A percentile compares a stretch with the other conserved stretches of the same genome.
These are phyloP conservation scores for Arthrinium phaeospermum DNA, from an alignment of 2,329 filamentous ascomycete genomes.

Conservation along the genomic window DNA sequence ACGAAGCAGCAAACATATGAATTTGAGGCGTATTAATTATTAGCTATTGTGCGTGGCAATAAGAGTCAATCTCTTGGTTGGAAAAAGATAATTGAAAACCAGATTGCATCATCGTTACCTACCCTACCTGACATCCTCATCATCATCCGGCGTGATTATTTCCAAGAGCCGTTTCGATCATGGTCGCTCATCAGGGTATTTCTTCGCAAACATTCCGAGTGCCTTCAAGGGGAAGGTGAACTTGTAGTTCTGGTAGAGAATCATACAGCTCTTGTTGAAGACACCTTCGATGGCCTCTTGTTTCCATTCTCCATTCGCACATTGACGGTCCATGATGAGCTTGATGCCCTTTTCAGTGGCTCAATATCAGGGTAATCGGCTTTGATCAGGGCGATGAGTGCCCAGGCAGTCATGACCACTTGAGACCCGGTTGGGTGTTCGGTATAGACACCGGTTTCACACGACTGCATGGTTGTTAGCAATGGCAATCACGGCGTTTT, in stretches of 20 bases:
- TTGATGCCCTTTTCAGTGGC: slow-evolving; percentile 76
- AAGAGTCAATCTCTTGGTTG: not conserved
- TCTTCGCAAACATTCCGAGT: slow-evolving; percentile 82
- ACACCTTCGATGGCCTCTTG: slow-evolving; percentile 97
- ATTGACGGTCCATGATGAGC: slow-evolving; percentile 85
- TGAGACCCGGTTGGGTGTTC: slow-evolving; percentile 80
- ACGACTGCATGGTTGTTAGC: slow-evolving; percentile 57
- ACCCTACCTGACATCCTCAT: not conserved
- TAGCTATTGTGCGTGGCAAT: not conserved
- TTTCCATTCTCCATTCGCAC: slow-evolving; percentile 88
- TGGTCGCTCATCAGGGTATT: slow-evolving; percentile 67
- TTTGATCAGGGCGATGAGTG: slow-evolving; percentile 79
- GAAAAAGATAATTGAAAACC: not conserved
- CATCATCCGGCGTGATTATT: not conserved
- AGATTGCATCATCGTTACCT: not conserved
- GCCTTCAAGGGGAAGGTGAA: slow-evolving; percentile 95
- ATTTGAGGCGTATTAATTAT: not conserved
- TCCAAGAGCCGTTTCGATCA: slow-evolving; percentile 42
- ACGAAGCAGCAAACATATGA: not conserved
- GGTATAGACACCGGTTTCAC: slow-evolving; percentile 75
- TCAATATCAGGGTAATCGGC: slow-evolving; percentile 79
- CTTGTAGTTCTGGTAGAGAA: slow-evolving; percentile 99
- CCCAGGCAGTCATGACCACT: slow-evolving; percentile 96
- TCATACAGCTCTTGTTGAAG: slow-evolving; percentile 99
- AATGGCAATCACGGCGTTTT: not conserved